Percentiles rank a stretch among this genome's conserved stretches.
These are phyloP conservation scores for Plasmodium billcollinsi DNA, from an alignment of 169 alveolate genomes.

Conservation along the genomic window DNA sequence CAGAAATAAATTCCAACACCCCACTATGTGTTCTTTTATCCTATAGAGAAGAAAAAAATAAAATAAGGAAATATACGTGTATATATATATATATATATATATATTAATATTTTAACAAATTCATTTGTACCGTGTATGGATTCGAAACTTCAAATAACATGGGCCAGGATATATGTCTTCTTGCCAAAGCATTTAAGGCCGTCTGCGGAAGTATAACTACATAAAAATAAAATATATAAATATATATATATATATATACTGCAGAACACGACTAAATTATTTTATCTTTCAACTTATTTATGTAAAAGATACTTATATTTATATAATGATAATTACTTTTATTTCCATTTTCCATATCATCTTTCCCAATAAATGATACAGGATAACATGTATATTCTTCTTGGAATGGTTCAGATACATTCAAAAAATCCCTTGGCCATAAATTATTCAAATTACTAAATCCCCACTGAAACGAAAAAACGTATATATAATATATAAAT, in stretches of 20 bases:
- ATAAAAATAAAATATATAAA: neutral
- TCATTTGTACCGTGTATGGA: constrained; percentile 75
- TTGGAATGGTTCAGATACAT: constrained; percentile 77
- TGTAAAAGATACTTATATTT: neutral
- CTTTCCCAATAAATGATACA: constrained; percentile 90
- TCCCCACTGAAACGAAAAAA: constrained; percentile 48
- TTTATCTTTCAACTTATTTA: neutral
- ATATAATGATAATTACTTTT: constrained; percentile 77
- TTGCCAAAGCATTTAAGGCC: constrained; percentile 89
- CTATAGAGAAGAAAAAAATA: constrained; percentile 11
- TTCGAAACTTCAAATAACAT: constrained; percentile 89
- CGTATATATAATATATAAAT: too few relatives aligned
- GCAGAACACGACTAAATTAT: too few relatives aligned
- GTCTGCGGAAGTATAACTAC: constrained; percentile 87
- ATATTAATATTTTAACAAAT: neutral
- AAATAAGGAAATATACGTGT: neutral
- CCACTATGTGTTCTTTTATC: constrained; percentile 92
- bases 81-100: neutral
- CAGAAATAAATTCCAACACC: constrained; percentile 95
- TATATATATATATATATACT: constrained; percentile 1
- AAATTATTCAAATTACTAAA: constrained; percentile 58
- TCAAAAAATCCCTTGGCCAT: constrained; percentile 55
- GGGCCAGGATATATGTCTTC: constrained; percentile 91
- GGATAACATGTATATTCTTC: constrained; percentile 88
- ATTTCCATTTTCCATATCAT: constrained; percentile 89